Evolutionary conservation across 2,329 filamentous ascomycete species (phyloP).

Genomic region (Calonectria henricotiae): DNA sequence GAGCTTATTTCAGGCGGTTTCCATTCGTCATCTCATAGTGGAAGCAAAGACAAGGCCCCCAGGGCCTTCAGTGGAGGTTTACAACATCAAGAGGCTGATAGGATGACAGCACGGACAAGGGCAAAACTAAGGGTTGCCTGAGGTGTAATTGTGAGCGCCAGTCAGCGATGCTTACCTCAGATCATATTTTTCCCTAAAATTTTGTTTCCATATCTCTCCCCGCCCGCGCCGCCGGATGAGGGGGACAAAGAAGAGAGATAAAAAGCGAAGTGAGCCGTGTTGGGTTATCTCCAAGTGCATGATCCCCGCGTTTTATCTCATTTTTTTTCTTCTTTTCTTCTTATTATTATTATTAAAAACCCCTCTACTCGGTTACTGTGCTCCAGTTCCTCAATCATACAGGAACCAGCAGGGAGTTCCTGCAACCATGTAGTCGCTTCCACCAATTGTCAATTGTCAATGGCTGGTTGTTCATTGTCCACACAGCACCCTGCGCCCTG

Average conservation of each 20-base stretch:
- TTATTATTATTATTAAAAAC: not conserved
- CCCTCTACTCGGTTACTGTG: not conserved
- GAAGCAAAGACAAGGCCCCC: constrained; percentile 31
- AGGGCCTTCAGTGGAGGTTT: constrained; percentile 20
- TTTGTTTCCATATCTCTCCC: not conserved
- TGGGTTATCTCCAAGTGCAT: not conserved
- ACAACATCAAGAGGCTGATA: constrained; percentile 32
- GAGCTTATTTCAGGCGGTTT: constrained; percentile 50
- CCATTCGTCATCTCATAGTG: constrained; percentile 47
- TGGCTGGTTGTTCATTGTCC: constrained; percentile 39
- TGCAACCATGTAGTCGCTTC: constrained; percentile 18
- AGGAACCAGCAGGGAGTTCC: constrained; percentile 30
- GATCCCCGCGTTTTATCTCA: not conserved
- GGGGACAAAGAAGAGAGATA: not conserved
- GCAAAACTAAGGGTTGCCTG: constrained; percentile 23
- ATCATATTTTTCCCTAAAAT: constrained; percentile 17
- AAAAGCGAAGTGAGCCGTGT: not conserved
- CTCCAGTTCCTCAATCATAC: not conserved
- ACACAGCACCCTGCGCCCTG: constrained; percentile 32
- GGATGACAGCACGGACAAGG: constrained; percentile 22
- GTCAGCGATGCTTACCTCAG: constrained; percentile 13
- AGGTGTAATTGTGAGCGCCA: constrained; percentile 24
- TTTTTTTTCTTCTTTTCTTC: not conserved
- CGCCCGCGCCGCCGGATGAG: not conserved
- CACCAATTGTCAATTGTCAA: constrained; percentile 37